These are phyloP conservation scores for Sarcomyxa edulis DNA, from an alignment of 768 basidiomycete genomes.

Conservation along the genomic window DNA sequence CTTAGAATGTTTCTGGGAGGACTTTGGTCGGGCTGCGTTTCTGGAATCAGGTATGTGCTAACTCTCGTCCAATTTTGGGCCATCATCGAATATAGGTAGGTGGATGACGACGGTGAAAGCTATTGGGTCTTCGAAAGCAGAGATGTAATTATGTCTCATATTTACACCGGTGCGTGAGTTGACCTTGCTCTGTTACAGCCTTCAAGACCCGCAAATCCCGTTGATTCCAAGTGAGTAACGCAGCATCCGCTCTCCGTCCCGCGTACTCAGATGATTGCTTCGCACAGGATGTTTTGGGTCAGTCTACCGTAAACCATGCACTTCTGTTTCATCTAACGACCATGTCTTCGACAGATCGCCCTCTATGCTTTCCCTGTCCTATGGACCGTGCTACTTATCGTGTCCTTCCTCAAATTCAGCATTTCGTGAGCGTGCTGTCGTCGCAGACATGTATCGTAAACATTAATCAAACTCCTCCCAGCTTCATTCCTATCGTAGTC, in stretches of 20 bases:
- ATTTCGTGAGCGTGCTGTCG: slow-evolving; percentile 61
- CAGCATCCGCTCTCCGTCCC: neutral
- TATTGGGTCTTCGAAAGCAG: slow-evolving; percentile 99
- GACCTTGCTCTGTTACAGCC: slow-evolving; percentile 51
- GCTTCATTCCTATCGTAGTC: slow-evolving; percentile 91
- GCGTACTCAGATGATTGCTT: slow-evolving; percentile 7
- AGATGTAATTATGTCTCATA: slow-evolving; percentile 56
- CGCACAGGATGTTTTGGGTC: slow-evolving; percentile 88
- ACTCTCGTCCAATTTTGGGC: no score
- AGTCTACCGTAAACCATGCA: slow-evolving; percentile 1
- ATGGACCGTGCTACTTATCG: slow-evolving; percentile 83
- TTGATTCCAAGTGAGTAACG: slow-evolving; percentile 72
- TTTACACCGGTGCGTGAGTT: slow-evolving; percentile 2
- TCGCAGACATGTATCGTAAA: slow-evolving; percentile 6
- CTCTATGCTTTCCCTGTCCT: slow-evolving; percentile 85
- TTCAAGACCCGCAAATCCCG: slow-evolving; percentile 79
- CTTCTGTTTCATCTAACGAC: slow-evolving; percentile 4
- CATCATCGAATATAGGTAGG: slow-evolving; percentile 40
- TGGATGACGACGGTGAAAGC: slow-evolving; percentile 93
- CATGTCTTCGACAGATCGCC: slow-evolving; percentile 51
- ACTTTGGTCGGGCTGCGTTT: slow-evolving; percentile 92
- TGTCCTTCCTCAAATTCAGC: slow-evolving; percentile 86
- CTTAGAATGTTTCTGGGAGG: slow-evolving; percentile 87
- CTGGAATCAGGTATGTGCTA: slow-evolving; percentile 85
- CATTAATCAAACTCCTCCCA: slow-evolving; percentile 23